Conservation (phyloP, 2,329 filamentous ascomycete genomes). For the Rutstroemia sydowiana region DNA sequence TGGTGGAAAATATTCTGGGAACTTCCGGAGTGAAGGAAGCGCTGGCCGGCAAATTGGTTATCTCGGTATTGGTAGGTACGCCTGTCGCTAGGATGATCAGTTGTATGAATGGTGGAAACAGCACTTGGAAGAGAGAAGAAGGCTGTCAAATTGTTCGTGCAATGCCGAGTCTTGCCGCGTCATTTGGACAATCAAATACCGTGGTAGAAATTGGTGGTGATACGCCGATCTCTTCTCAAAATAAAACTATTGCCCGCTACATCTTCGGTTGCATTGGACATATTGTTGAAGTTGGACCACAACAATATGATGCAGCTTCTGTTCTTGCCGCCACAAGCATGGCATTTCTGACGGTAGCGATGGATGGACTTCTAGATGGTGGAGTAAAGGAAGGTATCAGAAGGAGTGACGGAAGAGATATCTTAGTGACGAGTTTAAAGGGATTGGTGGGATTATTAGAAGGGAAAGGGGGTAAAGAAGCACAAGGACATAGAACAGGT, state of each 20-base stretch:
- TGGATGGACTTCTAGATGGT: slow-evolving; percentile 71
- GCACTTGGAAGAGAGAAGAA: slow-evolving; percentile 21
- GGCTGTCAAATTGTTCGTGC: slow-evolving; percentile 54
- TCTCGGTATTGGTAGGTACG: slow-evolving; percentile 76
- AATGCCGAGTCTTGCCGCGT: slow-evolving; percentile 78
- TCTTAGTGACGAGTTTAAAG: slow-evolving; percentile 72
- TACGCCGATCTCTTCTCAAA: not conserved
- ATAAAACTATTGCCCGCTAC: slow-evolving; percentile 54
- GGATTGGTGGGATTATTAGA: slow-evolving; percentile 41
- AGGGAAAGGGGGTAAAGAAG: slow-evolving; percentile 14
- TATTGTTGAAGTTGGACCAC: slow-evolving; percentile 57
- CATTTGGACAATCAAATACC: slow-evolving; percentile 75
- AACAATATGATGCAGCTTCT: slow-evolving; percentile 65
- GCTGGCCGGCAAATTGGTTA: slow-evolving; percentile 70
- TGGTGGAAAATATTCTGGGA: slow-evolving; percentile 60
- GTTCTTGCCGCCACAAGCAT: slow-evolving; percentile 68
- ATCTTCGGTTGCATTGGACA: slow-evolving; percentile 70
- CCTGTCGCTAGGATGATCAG: slow-evolving; percentile 54
- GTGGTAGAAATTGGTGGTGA: slow-evolving; percentile 44
- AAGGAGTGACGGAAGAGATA: slow-evolving; percentile 62
- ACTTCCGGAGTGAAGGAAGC: slow-evolving; percentile 63
- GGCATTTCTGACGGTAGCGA: slow-evolving; percentile 66
- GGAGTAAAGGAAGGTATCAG: slow-evolving; percentile 73
- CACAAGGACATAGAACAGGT: slow-evolving; percentile 52
- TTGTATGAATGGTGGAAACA: slow-evolving; percentile 47